A percentile compares a stretch with the other conserved stretches of the same genome.
Evolutionary conservation across 495 filamentous ascomycete species (phyloP).

Genomic region (Tuber umbilicatum): DNA sequence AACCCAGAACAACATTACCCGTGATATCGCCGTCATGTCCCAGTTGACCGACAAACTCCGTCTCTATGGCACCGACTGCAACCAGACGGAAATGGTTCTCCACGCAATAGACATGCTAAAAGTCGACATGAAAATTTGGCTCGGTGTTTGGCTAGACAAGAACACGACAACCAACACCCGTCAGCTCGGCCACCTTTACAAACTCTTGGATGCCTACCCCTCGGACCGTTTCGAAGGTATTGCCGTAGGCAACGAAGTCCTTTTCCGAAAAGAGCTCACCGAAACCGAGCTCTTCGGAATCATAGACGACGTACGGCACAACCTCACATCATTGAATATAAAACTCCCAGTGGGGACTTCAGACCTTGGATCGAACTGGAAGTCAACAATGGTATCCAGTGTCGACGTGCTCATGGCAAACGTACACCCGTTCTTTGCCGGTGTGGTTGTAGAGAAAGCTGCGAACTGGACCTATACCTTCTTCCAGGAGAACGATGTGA

Average conservation of each 20-base stretch:
- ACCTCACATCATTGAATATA: conserved; percentile 60
- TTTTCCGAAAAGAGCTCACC: conserved; percentile 72
- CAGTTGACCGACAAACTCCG: conserved; percentile 85
- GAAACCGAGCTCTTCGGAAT: conserved; percentile 57
- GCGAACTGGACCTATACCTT: conserved; percentile 79
- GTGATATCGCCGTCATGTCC: conserved; percentile 82
- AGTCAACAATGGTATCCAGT: conserved; percentile 54
- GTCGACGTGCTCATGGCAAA: conserved; percentile 94
- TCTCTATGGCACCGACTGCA: conserved; percentile 95
- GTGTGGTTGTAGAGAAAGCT: conserved; percentile 60
- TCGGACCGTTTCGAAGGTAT: conserved; percentile 68
- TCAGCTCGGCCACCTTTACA: conserved; percentile 73
- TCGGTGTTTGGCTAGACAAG: conserved; percentile 86
- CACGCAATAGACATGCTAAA: conserved; percentile 69
- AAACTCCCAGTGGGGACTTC: conserved; percentile 75
- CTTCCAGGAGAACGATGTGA: conserved; percentile 62
- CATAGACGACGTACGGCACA: conserved; percentile 59
- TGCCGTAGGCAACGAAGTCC: conserved; percentile 90
- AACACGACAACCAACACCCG: conserved; percentile 78
- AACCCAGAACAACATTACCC: conserved; percentile 87
- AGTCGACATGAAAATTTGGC: conserved; percentile 82
- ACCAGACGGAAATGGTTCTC: conserved; percentile 92
- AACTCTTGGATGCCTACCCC: conserved; percentile 63
- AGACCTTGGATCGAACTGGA: conserved; percentile 89
- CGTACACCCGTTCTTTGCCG: conserved; percentile 94